phyloP scores from a whole-genome alignment of 1,139 yeast genomes.

The Hyphopichia khmerensis region DNA sequence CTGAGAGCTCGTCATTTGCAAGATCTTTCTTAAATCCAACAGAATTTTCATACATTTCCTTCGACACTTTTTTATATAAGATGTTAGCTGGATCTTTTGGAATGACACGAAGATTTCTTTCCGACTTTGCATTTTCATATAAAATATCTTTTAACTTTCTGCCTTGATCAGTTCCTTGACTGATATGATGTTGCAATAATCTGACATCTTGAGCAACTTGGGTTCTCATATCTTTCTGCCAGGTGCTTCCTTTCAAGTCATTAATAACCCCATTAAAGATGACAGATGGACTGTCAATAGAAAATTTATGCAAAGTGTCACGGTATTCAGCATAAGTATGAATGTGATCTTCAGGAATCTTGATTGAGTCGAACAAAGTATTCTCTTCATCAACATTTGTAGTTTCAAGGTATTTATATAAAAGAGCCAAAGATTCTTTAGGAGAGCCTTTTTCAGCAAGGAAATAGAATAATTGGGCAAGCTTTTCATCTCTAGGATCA shows the following conservation, averaged over 20 bases:
- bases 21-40: slow-evolving; percentile 14
- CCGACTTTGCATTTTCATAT: slow-evolving; percentile 30
- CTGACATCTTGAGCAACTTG: slow-evolving; percentile 40
- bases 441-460: slow-evolving; percentile 28
- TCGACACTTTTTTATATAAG: slow-evolving; percentile 32
- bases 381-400: slow-evolving; percentile 24
- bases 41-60: slow-evolving; percentile 25
- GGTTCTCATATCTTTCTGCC: slow-evolving; percentile 41
- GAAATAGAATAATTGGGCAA: slow-evolving; percentile 36
- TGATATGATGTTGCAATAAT: slow-evolving; percentile 23
- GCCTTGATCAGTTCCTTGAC: slow-evolving; percentile 17
- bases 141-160: slow-evolving; percentile 28
- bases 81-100: slow-evolving; percentile 35
- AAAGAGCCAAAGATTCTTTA: slow-evolving; percentile 41
- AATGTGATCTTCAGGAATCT: slow-evolving; percentile 5
- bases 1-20: slow-evolving; percentile 14
- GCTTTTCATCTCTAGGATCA: slow-evolving; percentile 23
- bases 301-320: slow-evolving; percentile 27
- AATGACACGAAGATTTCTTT: slow-evolving; percentile 32
- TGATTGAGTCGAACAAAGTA: slow-evolving; percentile 22
- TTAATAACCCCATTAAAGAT: slow-evolving; percentile 73
- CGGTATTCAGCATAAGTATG: slow-evolving; percentile 16
- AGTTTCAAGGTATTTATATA: slow-evolving; percentile 37
- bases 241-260: slow-evolving; percentile 31
- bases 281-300: slow-evolving; percentile 50